These are phyloP conservation scores for Canavalia ensiformis DNA, from an alignment of 306 rosid genomes.

Conservation along the genomic window DNA sequence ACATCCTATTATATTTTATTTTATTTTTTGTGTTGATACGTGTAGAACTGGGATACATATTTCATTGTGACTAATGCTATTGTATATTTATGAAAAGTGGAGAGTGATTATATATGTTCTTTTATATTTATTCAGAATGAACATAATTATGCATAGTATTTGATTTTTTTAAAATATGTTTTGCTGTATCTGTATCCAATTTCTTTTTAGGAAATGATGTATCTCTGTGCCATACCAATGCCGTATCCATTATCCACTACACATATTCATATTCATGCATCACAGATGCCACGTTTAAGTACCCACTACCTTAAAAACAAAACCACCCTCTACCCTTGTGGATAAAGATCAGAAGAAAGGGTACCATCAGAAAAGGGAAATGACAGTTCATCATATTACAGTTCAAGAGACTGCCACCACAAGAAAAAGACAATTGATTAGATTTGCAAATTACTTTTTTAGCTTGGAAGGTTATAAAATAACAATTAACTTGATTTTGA, in stretches of 20 bases:
- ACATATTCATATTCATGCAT: background rate
- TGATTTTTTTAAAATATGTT: background rate
- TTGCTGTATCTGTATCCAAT: background rate
- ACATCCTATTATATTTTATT: no score
- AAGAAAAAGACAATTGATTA: background rate
- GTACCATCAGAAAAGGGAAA: background rate
- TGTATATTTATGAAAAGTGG: no score
- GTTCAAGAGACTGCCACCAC: slow-evolving; percentile 19
- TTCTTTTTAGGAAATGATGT: background rate
- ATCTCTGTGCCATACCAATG: background rate
- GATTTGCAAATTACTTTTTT: background rate
- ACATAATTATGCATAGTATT: no score
- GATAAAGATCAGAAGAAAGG: background rate
- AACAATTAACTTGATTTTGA: background rate
- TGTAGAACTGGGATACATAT: no score
- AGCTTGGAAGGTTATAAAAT: background rate
- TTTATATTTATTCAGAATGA: no score
- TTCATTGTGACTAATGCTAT: no score
- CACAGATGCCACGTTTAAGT: background rate
- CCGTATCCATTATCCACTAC: background rate
- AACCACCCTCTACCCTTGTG: background rate
- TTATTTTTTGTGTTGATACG: no score
- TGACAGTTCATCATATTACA: slow-evolving; percentile 3
- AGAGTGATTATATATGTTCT: no score
- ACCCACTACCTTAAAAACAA: background rate